Conservation (phyloP, 768 basidiomycete species). For the Cytidiella melzeri region DNA sequence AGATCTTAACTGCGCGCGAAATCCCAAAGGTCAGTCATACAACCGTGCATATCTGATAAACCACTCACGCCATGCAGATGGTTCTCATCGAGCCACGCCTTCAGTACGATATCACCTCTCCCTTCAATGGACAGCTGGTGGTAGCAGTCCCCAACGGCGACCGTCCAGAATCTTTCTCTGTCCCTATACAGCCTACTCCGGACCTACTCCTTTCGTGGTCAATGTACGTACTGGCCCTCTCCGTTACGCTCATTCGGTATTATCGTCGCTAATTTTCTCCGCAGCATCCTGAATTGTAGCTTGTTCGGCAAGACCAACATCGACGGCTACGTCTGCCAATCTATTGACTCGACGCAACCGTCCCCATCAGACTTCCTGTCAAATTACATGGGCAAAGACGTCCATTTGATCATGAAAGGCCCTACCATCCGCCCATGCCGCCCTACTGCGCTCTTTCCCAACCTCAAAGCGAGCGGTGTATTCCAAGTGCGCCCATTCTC, state of each 20-base stretch:
- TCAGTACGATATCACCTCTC: slow-evolving; percentile 36
- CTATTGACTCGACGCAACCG: slow-evolving; percentile 28
- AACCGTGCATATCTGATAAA: neutral
- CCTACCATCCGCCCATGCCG: slow-evolving; percentile 42
- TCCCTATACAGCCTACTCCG: slow-evolving; percentile 52
- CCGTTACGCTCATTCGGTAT: too few species aligned
- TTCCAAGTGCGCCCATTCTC: slow-evolving; percentile 26
- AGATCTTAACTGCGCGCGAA: slow-evolving; percentile 64
- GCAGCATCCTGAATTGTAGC: slow-evolving; percentile 47
- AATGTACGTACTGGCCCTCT: slow-evolving; percentile 35
- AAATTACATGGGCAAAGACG: slow-evolving; percentile 52
- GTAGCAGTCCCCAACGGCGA: slow-evolving; percentile 58
- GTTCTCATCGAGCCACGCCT: slow-evolving; percentile 59
- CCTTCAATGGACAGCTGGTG: slow-evolving; percentile 42
- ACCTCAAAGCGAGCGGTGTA: slow-evolving; percentile 46
- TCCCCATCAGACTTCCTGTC: slow-evolving; percentile 54
- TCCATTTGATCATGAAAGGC: slow-evolving; percentile 66
- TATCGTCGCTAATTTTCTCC: neutral
- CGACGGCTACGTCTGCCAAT: slow-evolving; percentile 63
- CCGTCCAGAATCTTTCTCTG: slow-evolving; percentile 47
- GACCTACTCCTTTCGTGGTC: slow-evolving; percentile 48
- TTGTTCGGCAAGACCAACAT: slow-evolving; percentile 43
- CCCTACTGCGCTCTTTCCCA: slow-evolving; percentile 49
- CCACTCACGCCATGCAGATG: slow-evolving; percentile 39
- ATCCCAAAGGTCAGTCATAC: slow-evolving; percentile 42